phyloP scores from a whole-genome alignment of 2,329 filamentous ascomycete species.

The Penicillium sp. region DNA sequence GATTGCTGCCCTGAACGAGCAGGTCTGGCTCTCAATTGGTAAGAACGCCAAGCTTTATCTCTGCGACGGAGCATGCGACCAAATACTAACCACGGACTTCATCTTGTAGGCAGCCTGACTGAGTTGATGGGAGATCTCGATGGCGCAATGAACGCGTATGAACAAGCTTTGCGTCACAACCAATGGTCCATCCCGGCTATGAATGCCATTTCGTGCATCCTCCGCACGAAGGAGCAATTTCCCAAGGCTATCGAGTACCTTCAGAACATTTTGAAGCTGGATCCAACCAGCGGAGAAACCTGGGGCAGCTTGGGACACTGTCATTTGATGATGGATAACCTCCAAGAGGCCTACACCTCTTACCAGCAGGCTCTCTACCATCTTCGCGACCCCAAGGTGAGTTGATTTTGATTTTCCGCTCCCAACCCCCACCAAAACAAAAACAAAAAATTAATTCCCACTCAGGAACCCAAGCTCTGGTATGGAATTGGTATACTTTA shows the following conservation, averaged over 20 bases:
- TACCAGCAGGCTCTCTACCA: conserved; percentile 97
- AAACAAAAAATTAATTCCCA: conserved; percentile 18
- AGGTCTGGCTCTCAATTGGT: conserved; percentile 93
- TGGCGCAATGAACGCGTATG: conserved; percentile 86
- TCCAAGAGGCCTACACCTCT: conserved; percentile 94
- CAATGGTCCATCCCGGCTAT: conserved; percentile 86
- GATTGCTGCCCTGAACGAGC: conserved; percentile 79
- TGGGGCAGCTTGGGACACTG: conserved; percentile 99
- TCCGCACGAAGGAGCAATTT: conserved; percentile 91
- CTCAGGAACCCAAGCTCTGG: conserved; percentile 92
- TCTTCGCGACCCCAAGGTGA: conserved; percentile 86
- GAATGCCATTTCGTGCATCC: conserved; percentile 90
- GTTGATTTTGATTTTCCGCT: conserved; percentile 19
- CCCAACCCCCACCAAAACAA: neutral
- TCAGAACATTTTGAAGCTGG: conserved; percentile 86
- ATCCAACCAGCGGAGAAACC: conserved; percentile 86
- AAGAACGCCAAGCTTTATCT: conserved; percentile 42
- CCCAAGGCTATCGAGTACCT: conserved; percentile 92
- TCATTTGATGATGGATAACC: conserved; percentile 97
- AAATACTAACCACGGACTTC: conserved; percentile 19
- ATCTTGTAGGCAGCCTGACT: conserved; percentile 71
- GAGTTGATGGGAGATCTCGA: conserved; percentile 88
- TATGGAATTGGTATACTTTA: conserved; percentile 98
- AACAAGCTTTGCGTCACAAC: conserved; percentile 86
- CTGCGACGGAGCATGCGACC: neutral